Evolutionary conservation across 805 yeast genomes (phyloP), one percentile per base, ranked within the genome.

Genomic region (Candida chilensis): DNA sequence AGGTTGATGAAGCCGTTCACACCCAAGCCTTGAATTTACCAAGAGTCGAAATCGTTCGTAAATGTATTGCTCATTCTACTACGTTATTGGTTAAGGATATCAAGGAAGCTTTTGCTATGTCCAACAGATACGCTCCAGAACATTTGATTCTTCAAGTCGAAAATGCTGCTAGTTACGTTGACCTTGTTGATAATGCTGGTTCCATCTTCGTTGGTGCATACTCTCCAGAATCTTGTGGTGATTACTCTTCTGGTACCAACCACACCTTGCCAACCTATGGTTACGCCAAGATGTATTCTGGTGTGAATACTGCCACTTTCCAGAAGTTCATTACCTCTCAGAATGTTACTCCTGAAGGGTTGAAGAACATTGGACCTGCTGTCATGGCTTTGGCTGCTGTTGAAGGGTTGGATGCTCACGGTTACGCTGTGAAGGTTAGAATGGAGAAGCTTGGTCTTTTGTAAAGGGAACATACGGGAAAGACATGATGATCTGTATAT

Each of bases 241-340:
- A 92, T 61, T 92, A 92, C 62, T 88, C 96, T 0, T 74, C 88
- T 37, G 99, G 99, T 53, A 92, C 99, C 4, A 92, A 92, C 68
- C 99, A 92, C 62, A 92, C 99, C 0, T 70, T 92, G 45, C 99
- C 99, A 35, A 92, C 99, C 0, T 92, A 92, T 50, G 99, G 99
- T 30, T 92, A 90, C 50, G 97, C 99, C 27, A 80, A 87, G 62
- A 94, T 86, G 72, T 92, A 92, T 62, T 79, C 94, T 41, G 99
- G 99, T 37, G 96, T 88, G 33, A 92, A 92, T 63, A 92, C 97
- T 16, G 78, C 87, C 30, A 87, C 96, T 0, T 92, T 85, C 76
- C 94, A 84, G 57, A 92, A 92, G 59, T 87, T 83, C 60, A 81
- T 92, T 48, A 92, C 99, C 8, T 72, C 95, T 17, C 99, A 92